These are phyloP conservation scores for Salix purpurea DNA, from an alignment of 345 rosid genomes.

Conservation along the genomic window DNA sequence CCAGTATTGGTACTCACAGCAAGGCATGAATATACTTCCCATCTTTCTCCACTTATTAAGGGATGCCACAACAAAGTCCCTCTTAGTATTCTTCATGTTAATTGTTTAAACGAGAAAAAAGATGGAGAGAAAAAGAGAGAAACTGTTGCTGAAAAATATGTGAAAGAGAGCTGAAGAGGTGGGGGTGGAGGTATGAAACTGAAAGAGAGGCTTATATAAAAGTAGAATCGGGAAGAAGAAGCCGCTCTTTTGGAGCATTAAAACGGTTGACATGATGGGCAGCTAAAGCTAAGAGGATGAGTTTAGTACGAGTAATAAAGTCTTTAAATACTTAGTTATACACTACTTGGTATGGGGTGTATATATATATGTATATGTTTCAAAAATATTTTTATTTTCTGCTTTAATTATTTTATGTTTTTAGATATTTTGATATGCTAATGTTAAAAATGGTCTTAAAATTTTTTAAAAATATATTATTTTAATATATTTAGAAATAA, in stretches of 20 bases:
- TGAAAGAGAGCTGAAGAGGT: constrained; percentile 11
- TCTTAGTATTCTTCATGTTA: constrained; percentile 34
- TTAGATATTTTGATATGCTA: no score
- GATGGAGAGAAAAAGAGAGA: constrained; percentile 10
- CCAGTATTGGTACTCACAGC: constrained; percentile 42
- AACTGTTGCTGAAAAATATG: background rate
- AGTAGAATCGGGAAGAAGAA: constrained; percentile 16
- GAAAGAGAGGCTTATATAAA: constrained; percentile 36
- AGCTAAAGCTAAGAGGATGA: constrained; percentile 20
- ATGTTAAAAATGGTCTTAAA: no score
- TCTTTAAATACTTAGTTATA: background rate
- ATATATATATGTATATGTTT: no score
- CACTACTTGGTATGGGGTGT: background rate
- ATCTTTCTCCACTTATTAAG: constrained; percentile 52
- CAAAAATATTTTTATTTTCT: no score
- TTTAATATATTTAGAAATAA: no score
- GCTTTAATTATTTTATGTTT: no score
- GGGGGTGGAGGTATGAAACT: constrained; percentile 24
- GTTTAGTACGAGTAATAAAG: constrained; percentile 12
- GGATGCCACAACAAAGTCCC: constrained; percentile 39
- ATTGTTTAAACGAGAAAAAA: background rate
- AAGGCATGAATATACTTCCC: constrained; percentile 43
- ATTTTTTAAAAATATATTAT: no score
- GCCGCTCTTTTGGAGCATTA: constrained; percentile 25
- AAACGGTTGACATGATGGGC: constrained; percentile 43